Evolutionary conservation across 2,329 filamentous ascomycete species (phyloP), one percentile per base, ranked within the genome.

Genomic region (Penicillium sp.): DNA sequence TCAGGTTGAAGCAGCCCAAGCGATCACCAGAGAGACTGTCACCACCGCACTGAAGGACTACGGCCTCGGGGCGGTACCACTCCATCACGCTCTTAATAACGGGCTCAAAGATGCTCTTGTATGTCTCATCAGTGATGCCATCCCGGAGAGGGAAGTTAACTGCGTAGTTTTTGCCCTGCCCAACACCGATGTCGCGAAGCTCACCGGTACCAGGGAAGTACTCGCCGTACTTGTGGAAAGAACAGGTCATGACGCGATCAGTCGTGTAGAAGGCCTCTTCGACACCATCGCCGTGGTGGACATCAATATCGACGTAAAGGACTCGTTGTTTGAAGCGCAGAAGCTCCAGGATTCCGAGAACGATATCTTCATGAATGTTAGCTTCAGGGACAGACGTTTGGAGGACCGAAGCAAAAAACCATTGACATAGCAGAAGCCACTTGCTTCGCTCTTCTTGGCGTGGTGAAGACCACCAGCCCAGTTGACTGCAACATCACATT

Each of bases 351-450:
- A 87, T 87, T 43, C 83, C 85, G 35, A 87, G 80, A 18, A 87
- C 85, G 63, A 87, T 87, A 66, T 87, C 85, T 85, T 63, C 20
- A 34, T 47, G 11, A 44, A 22, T 14, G 55, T 69, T 55, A 70
- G 59, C 54, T 48, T 14, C 32, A 5, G n/a, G 13, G 31, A 35
- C 31, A 35, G 20, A 42, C 5, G 1, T 20, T 31, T 31, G 22
- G 14, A 49, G 20, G 26, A 29, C 26, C 9, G 35, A 35, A 45
- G 34, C 34, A 45, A 2, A 3, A 24, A 68, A 76, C 74, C 93
- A 74, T 99, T 99, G 78, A 97, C 93, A 75, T 99, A 99, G 77
- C 94, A 99, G 74, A 99, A 99, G 0, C 94, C 94, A 45, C 90
- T 94, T 0, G 94, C 93, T 76, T 96, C 92, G 55, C 89, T 88